Base-by-base conservation (phyloP, 306 rosid species). In the Quercus aquifolioides region DNA sequence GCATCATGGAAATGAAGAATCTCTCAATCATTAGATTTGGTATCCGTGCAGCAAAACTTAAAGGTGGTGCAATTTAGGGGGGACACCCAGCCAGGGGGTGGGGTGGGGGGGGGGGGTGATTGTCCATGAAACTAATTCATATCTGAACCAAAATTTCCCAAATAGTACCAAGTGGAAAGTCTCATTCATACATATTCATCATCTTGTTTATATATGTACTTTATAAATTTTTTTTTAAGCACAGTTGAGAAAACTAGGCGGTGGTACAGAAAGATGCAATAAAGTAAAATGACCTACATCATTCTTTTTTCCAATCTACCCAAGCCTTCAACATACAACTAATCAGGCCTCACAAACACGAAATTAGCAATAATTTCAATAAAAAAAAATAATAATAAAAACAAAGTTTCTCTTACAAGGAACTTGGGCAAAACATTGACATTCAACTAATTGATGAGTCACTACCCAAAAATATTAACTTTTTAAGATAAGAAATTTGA, bases 1-100 rank as follows among this genome's bases (percentile, higher is more conserved):
- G 91, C 87, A 85, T 72, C 28, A 86, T 41, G 58, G 9, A 78
- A 71, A 84, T 76, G 79, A 67, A 79, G 20, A 78, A 64, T 15
- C 41, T 62, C 75, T 68, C 4, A 60, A 67, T 67, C 25, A 31
- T 72, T n/a, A 12, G 8, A 28, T 35, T 35, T 5, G 43, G 43
- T 5, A 35, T 35, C 43, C 7, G 8, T 35, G 43, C 7, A 35
- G 1, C 43, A 4, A 35, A 5, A 35, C 43, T 35, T 35, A 35
- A 35, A 4, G 43, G 43, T 4, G 43, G 43, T 28, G 30, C 30
- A 28, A 28, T 28, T 28, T 28, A 28, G 30, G 30, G 30, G 30
- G 30, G 30, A 28, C 30, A 28, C 30, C 30, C 30, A 28, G 30
- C 30, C 30, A 2, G 30, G 30, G n/a, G n/a, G n/a, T n/a, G n/a